Base-by-base conservation (phyloP, 2,329 filamentous ascomycete species). In the Acrocalymma vagum region DNA sequence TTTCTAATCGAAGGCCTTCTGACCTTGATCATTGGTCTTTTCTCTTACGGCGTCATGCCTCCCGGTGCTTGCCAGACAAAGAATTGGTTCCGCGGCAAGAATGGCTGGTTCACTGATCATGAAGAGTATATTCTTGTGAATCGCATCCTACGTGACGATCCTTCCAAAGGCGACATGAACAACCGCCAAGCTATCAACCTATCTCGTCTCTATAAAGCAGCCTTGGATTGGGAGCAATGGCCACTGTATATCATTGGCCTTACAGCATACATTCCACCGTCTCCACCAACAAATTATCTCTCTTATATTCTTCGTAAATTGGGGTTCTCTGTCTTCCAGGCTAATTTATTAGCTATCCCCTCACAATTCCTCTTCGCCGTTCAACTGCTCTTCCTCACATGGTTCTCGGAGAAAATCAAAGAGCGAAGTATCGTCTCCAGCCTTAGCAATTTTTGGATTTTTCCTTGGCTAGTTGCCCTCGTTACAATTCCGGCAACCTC, bases 41-140 rank as follows among this genome's bases (percentile, higher is more conserved):
- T 78, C 8, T 75, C 79, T 0, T 82, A 75, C 52, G 72, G 78
- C 9, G 70, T 82, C 15, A 81, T 86, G 76, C 81, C 81, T 3
- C 60, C 67, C 1, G 65, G 60, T n/a, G 55, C 64, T 2, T 47
- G 42, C 3, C 75, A 83, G 47, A 84, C 81, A 0, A 73, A 72
- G 27, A 78, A 73, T 29, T 81, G 78, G 77, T 81, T 80, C 54
- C 76, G 81, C 9, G 58, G 61, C 6, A 80, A 80, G 9, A 77
- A 79, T 37, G 83, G 83, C 1, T 86, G 82, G 79, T 86, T 86
- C 61, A 78, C 57, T 3, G 79, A 84, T 29, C 75, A 75, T 2
- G 83, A 76, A 2, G 83, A 86, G 53, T 72, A 72, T 35, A 86
- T 86, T 51, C 77, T 85, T 45, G 80, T 86, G 17, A 86, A 85